A percentile compares a stretch with the other conserved stretches of the same genome.
These are phyloP conservation scores for Spergularia azorica DNA, from an alignment of 179 eudicot genomes.

Conservation along the genomic window DNA sequence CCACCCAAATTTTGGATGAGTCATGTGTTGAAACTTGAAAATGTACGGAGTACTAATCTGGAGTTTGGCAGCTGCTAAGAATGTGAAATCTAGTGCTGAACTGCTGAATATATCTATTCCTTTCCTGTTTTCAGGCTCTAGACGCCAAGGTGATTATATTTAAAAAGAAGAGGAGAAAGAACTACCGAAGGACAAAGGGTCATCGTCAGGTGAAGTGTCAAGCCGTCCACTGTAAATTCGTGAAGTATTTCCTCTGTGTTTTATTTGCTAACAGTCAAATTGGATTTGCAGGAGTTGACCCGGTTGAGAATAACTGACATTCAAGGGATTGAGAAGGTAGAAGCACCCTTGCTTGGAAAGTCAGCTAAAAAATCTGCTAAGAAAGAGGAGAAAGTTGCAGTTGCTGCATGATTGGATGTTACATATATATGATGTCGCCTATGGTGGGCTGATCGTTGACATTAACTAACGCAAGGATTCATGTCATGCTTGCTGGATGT, in stretches of 20 bases:
- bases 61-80: not conserved
- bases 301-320: conserved; percentile 84
- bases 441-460: conserved; percentile 11
- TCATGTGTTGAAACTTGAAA: not conserved
- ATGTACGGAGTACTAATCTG: not conserved
- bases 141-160: conserved; percentile 96
- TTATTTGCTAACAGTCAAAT: conserved; percentile 15
- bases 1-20: not conserved
- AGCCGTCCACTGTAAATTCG: not conserved
- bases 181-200: conserved; percentile 87
- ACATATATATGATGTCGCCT: conserved; percentile 3
- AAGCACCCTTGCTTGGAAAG: conserved; percentile 36
- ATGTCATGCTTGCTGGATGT: conserved; percentile 5
- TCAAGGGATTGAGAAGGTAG: conserved; percentile 83
- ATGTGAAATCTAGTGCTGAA: not conserved
- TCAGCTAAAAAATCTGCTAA: conserved; percentile 32
- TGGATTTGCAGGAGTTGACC: conserved; percentile 72
- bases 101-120: not conserved
- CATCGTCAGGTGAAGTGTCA: conserved; percentile 79
- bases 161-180: conserved; percentile 96
- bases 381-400: conserved; percentile 56
- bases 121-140: conserved; percentile 56
- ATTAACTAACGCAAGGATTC: not conserved
- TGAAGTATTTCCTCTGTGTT: not conserved
- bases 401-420: conserved; percentile 40